Base-by-base conservation (phyloP, 208 protist species). In the Trypanosoma cruzi region DNA sequence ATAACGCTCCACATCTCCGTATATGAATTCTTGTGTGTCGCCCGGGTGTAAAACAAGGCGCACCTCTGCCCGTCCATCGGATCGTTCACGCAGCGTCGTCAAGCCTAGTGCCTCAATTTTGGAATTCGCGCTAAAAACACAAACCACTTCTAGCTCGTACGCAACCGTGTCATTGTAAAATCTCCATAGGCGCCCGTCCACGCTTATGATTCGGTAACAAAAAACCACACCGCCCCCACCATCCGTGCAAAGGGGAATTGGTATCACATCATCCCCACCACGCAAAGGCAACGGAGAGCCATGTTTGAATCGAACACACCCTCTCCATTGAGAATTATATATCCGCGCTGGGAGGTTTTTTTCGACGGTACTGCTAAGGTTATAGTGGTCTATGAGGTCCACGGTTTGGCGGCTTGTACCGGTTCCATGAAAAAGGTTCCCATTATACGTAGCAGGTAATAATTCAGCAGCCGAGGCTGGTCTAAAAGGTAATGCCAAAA, bases 91-190 rank as follows among this genome's bases (percentile, higher is more conserved):
- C 34, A 64, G 20, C 20, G 55, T 53, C 22, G 56, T 63, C 4
- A 62, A 58, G 11, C 40, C 56, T 18, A 48, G 13, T 28, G 56
- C 31, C 24, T 54, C 6, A 10, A 65, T 42, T 7, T 29, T 7
- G 1, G 44, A 68, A 20, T 11, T 26, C 13, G 4, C 20, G 29
- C 46, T 31, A 55, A 76, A 71, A 24, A 59, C 24, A 11, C 14
- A 50, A 37, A 36, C 36, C 20, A 71, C 37, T 18, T 71, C 63
- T 36, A 76, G 42, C 24, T 76, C 63, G 3, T 76, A 71, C 3
- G 56, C 11, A 24, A 64, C 40, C 6, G 71, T 76, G 52, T 76
- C 71, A 57, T 76, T 76, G 37, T 76, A 64, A 46, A 76, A 76
- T 13, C 24, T 28, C 71, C 71, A 76, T 11, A 3, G 0, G 14